A percentile compares a stretch with the other conserved stretches of the same genome.
phyloP scores from a whole-genome alignment of 2,329 filamentous ascomycete genomes.

The Fusarium xylarioides region DNA sequence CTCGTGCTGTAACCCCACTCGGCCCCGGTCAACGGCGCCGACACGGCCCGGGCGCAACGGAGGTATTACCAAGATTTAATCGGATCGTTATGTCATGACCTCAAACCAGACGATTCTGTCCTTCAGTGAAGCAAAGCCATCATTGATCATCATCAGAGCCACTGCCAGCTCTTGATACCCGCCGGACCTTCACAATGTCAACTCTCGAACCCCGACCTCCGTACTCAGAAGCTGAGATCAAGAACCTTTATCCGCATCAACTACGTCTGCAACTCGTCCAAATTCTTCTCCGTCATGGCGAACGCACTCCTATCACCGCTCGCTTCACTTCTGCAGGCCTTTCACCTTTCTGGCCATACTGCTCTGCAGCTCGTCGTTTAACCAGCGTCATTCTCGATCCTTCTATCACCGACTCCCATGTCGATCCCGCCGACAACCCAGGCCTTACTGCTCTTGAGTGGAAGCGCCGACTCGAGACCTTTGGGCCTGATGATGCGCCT shows the following conservation, averaged over 20 bases:
- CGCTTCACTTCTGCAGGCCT: slow-evolving; percentile 84
- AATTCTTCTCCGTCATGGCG: slow-evolving; percentile 81
- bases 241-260: slow-evolving; percentile 79
- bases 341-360: slow-evolving; percentile 87
- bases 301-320: slow-evolving; percentile 85
- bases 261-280: slow-evolving; percentile 91
- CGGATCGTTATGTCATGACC: slow-evolving; percentile 11
- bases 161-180: neutral
- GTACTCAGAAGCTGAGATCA: slow-evolving; percentile 84
- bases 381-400: slow-evolving; percentile 60
- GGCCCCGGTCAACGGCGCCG: slow-evolving; percentile 24
- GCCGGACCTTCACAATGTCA: slow-evolving; percentile 69
- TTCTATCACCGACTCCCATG: slow-evolving; percentile 43
- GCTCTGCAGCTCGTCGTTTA: slow-evolving; percentile 77
- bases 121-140: neutral
- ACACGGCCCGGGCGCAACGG: slow-evolving; percentile 6
- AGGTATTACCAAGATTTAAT: neutral
- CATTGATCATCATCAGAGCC: neutral
- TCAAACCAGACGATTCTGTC: neutral
- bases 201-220: slow-evolving; percentile 76
- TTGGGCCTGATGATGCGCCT: slow-evolving; percentile 75
- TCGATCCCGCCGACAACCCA: slow-evolving; percentile 35
- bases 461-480: slow-evolving; percentile 83
- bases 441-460: slow-evolving; percentile 62
- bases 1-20: slow-evolving; percentile 3